A percentile compares a stretch with the other conserved stretches of the same genome.
Evolutionary conservation across 768 basidiomycete genomes (phyloP).

Genomic region (Leccinellum luteum): DNA sequence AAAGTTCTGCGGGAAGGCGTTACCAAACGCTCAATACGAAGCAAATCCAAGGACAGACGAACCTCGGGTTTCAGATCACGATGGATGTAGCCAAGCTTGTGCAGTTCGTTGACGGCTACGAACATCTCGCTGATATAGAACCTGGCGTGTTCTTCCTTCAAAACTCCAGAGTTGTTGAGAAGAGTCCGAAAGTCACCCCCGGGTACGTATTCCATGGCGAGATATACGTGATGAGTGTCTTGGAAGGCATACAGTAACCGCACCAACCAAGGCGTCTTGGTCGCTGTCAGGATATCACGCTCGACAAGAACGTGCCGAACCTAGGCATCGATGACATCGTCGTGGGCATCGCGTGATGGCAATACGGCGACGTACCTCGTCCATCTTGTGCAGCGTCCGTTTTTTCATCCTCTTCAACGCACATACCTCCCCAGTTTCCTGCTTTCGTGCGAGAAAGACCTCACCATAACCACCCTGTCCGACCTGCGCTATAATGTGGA

Average conservation of each 20-base stretch:
- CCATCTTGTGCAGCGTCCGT: constrained; percentile 94
- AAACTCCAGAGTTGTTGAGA: constrained; percentile 94
- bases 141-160: constrained; percentile 95
- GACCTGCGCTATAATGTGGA: constrained; percentile 98
- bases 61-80: constrained; percentile 98
- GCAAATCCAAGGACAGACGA: constrained; percentile 13
- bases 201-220: constrained; percentile 99
- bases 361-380: constrained; percentile 62
- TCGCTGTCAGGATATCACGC: constrained; percentile 95
- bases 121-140: constrained; percentile 99
- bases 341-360: not conserved
- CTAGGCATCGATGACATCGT: constrained; percentile 36
- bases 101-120: constrained; percentile 86
- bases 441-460: constrained; percentile 92
- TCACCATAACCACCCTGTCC: constrained; percentile 99
- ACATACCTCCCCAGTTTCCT: constrained; percentile 94
- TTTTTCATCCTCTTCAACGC: constrained; percentile 98
- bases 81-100: constrained; percentile 97
- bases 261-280: constrained; percentile 97
- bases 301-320: constrained; percentile 98
- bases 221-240: constrained; percentile 85
- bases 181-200: constrained; percentile 98
- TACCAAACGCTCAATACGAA: not conserved
- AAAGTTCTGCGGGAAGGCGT: constrained; percentile 68
- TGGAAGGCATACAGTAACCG: constrained; percentile 95